Evolutionary conservation across 805 yeast species (phyloP), one percentile per base, ranked within the genome.

Genomic region (Spencermartinsiella europaea): DNA sequence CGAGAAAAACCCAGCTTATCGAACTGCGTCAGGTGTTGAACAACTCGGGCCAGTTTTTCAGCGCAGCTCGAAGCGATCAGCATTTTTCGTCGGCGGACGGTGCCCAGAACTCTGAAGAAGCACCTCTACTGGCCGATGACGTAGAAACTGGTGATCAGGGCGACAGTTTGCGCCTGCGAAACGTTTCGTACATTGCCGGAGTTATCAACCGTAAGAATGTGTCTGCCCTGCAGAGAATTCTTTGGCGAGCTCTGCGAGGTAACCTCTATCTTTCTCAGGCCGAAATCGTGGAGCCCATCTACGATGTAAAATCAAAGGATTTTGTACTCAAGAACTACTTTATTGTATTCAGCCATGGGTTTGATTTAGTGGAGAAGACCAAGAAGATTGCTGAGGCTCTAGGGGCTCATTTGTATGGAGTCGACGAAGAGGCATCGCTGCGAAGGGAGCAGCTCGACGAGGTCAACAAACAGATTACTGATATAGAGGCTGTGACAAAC

Each of bases 231-330:
- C 89, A 89, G 62, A 85, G 81, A 58, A 87, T 93, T 47, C 69
- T 89, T 40, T 93, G 96, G 95, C 78, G 99, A 68, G 80, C 88
- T 16, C 75, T 91, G 52, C 80, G 99, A 64, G 99, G 99, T 60
- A 93, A 93, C 64, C 71, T 95, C 54, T 87, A 77, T 59, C 77
- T 90, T 64, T 81, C 82, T 55, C 77, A 84, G 52, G 75, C 77
- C 40, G 93, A 85, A 55, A 79, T 91, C 49, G 76, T 76, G 4
- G 85, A 83, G 57, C 77, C 80, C 17, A 68, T 88, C 43, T 77
- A 76, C 59, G 95, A 87, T 57, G 64, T 76, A 37, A 74, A 79
- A 58, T 58, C 80, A 19, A 77, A 77, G 42, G 72, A 73, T 25
- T 69, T 67, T 44, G 77, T 83, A 8, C 81, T 77, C 53, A 91